Evolutionary conservation across 441 rosid species (phyloP).

Genomic region (Theobroma grandiflorum): DNA sequence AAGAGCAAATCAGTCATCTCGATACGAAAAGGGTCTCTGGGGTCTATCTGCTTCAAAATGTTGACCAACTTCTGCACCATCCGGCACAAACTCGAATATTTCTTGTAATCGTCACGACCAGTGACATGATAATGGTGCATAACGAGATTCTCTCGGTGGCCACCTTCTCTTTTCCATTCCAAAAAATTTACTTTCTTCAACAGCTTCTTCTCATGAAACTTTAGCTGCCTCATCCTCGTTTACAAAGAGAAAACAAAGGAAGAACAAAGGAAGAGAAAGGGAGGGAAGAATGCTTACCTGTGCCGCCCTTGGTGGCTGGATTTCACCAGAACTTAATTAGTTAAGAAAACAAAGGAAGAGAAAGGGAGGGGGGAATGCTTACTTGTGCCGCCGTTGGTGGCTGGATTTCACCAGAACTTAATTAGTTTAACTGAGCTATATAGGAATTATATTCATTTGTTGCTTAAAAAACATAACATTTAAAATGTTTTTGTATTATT

Average conservation of each 20-base stretch:
- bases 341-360: too few relatives aligned
- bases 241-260: too few relatives aligned
- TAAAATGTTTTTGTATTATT: too few relatives aligned
- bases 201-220: slow-evolving; percentile 78
- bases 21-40: slow-evolving; percentile 72
- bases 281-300: neutral
- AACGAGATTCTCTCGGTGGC: slow-evolving; percentile 71
- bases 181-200: slow-evolving; percentile 74
- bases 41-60: slow-evolving; percentile 86
- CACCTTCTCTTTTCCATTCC: slow-evolving; percentile 84
- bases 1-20: slow-evolving; percentile 86
- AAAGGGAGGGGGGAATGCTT: too few relatives aligned
- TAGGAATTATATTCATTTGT: too few relatives aligned
- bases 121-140: slow-evolving; percentile 73
- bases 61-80: slow-evolving; percentile 88
- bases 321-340: too few relatives aligned
- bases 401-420: too few relatives aligned
- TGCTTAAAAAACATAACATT: too few relatives aligned
- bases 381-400: too few relatives aligned
- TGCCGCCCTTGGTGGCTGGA: neutral
- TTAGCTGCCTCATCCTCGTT: slow-evolving; percentile 70
- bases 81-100: slow-evolving; percentile 78
- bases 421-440: too few relatives aligned
- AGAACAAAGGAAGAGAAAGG: neutral
- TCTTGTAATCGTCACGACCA: slow-evolving; percentile 91